These are phyloP conservation scores for Lolium rigidum DNA, from an alignment of 176 grass and related monocot species.

Conservation along the genomic window DNA sequence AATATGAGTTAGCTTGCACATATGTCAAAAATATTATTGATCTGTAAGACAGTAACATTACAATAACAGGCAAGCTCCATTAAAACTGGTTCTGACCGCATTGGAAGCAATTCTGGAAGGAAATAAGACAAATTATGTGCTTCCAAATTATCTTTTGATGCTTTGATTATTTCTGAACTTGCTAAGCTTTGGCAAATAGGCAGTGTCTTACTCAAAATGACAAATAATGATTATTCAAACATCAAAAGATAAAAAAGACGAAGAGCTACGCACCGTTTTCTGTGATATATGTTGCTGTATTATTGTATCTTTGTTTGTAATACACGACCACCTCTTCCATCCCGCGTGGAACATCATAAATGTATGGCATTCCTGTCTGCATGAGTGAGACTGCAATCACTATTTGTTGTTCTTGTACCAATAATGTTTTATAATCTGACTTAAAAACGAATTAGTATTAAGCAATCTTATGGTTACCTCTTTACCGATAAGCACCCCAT, in stretches of 20 bases:
- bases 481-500: slow-evolving; percentile 52
- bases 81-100: not conserved
- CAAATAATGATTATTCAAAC: not conserved
- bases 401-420: not conserved
- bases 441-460: slow-evolving; percentile 2
- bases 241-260: not conserved
- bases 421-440: not conserved
- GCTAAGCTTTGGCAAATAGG: not conserved
- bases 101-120: slow-evolving; percentile 12
- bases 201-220: not conserved
- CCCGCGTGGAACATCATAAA: slow-evolving; percentile 54
- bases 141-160: too few species aligned
- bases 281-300: slow-evolving; percentile 63
- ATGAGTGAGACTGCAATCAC: slow-evolving; percentile 16
- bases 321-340: slow-evolving; percentile 66
- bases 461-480: slow-evolving; percentile 36
- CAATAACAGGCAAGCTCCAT: not conserved
- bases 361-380: slow-evolving; percentile 54
- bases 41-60: not conserved
- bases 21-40: not conserved
- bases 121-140: not conserved
- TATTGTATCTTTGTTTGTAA: slow-evolving; percentile 79
- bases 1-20: not conserved
- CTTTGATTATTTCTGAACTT: not conserved
- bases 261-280: slow-evolving; percentile 66